These are phyloP conservation scores for Phytophthora ramorum DNA, from an alignment of 352 stramenopile species.

Conservation along the genomic window DNA sequence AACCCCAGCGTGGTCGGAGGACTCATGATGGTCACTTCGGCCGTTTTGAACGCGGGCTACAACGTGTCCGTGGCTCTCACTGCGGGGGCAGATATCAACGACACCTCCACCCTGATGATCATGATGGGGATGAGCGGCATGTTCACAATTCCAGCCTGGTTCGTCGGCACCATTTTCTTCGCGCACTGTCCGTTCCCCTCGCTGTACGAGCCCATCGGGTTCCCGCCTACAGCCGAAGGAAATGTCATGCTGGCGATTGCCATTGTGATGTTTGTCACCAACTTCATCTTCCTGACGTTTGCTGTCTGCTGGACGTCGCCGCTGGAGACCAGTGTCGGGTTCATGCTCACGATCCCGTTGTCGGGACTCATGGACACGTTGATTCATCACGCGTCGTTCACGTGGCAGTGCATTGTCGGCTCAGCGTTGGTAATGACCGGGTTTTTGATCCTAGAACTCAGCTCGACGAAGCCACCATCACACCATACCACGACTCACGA, in stretches of 20 bases:
- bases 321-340: conserved; percentile 59
- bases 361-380: conserved; percentile 49
- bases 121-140: conserved; percentile 51
- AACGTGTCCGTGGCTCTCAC: conserved; percentile 47
- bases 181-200: conserved; percentile 40
- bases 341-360: conserved; percentile 68
- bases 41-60: conserved; percentile 53
- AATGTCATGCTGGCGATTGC: conserved; percentile 40
- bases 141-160: conserved; percentile 52
- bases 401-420: conserved; percentile 52
- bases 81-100: conserved; percentile 45
- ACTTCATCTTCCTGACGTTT: conserved; percentile 53
- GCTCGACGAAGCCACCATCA: background rate
- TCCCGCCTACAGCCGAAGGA: conserved; percentile 37
- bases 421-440: conserved; percentile 57
- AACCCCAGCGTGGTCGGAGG: conserved; percentile 46
- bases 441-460: conserved; percentile 52
- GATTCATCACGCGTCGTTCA: conserved; percentile 51
- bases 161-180: conserved; percentile 45
- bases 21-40: conserved; percentile 53
- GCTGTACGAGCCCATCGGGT: conserved; percentile 48
- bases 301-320: conserved; percentile 61
- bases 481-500: background rate
- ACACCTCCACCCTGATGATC: conserved; percentile 53
- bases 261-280: conserved; percentile 41